Conservation (phyloP, 176 grass and related monocot genomes). For the Bolboschoenus planiculmis region DNA sequence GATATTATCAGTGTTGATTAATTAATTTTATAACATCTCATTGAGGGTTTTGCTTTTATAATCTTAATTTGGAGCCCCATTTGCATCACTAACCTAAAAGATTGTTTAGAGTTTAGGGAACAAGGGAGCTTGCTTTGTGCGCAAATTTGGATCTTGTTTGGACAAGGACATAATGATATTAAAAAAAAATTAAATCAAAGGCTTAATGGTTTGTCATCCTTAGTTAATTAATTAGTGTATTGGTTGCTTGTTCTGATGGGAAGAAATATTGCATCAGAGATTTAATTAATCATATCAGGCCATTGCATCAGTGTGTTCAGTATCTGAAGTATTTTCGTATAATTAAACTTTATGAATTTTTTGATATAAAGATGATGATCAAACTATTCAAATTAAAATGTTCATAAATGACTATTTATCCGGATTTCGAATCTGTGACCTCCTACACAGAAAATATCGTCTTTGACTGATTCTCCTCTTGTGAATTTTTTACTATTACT, state of each 20-base stretch:
- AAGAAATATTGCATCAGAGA: not conserved
- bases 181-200: not conserved
- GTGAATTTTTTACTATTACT: too few relatives aligned
- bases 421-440: too few relatives aligned
- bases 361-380: too few relatives aligned
- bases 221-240: not conserved
- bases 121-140: slow-evolving; percentile 33
- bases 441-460: too few relatives aligned
- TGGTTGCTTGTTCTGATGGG: not conserved
- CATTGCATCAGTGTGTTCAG: not conserved
- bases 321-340: too few relatives aligned
- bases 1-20: slow-evolving; percentile 2
- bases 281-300: not conserved
- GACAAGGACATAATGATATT: slow-evolving; percentile 3
- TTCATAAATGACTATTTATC: too few relatives aligned
- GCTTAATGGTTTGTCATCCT: not conserved
- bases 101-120: slow-evolving; percentile 37
- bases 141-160: slow-evolving; percentile 23
- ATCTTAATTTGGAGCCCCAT: not conserved
- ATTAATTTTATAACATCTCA: slow-evolving; percentile 3
- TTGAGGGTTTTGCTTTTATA: not conserved
- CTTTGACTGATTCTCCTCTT: too few relatives aligned
- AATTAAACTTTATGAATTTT: too few relatives aligned
- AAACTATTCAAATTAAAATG: too few relatives aligned
- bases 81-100: slow-evolving; percentile 19